Evolutionary conservation across 2,329 filamentous ascomycete genomes (phyloP), one percentile per base, ranked within the genome.

Genomic region (Trichothecium roseum): DNA sequence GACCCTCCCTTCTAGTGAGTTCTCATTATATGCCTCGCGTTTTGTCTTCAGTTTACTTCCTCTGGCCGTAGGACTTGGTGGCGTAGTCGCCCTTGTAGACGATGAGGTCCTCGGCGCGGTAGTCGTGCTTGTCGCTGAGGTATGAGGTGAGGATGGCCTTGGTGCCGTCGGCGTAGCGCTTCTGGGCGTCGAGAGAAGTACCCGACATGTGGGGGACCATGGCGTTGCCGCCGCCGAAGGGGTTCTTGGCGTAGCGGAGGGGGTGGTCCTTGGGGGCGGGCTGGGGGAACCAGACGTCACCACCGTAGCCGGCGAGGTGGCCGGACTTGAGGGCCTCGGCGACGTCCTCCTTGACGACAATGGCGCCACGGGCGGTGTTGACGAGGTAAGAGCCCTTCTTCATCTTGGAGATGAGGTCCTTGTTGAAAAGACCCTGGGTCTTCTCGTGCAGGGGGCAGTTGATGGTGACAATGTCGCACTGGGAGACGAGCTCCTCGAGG

Each of bases 381-480:
- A 98, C 70, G 58, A 98, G 83, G 85, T 91, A 96, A 28, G 87
- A 83, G 54, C 87, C 88, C 62, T 81, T 82, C 84, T 96, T 96
- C 91, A 96, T 98, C 84, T 96, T 95, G 64, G 78, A 72, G 59
- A 96, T 89, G 53, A 96, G 74, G 33, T 96, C 86, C 81, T 95
- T 95, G 81, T 96, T 94, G 75, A 96, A 96, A 45, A 98, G 66
- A 49, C 89, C 89, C 43, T 79, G 76, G 26, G 91, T 98, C 78
- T 93, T 94, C 76, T 96, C 89, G 72, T 98, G 91, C 45, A 98
- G 78, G 36, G 91, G 91, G 75, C 88, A 95, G 81, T 98, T 98
- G 72, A 98, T 96, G 57, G 91, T 98, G 63, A 98, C 89, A 43
- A 96, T 76, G 51, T 96, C 91, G 62, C 89, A 96, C 72, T 94